A percentile compares a stretch with the other conserved stretches of the same genome.
These are phyloP conservation scores for Fusarium virguliforme DNA, from an alignment of 2,329 filamentous ascomycete species.

Conservation along the genomic window DNA sequence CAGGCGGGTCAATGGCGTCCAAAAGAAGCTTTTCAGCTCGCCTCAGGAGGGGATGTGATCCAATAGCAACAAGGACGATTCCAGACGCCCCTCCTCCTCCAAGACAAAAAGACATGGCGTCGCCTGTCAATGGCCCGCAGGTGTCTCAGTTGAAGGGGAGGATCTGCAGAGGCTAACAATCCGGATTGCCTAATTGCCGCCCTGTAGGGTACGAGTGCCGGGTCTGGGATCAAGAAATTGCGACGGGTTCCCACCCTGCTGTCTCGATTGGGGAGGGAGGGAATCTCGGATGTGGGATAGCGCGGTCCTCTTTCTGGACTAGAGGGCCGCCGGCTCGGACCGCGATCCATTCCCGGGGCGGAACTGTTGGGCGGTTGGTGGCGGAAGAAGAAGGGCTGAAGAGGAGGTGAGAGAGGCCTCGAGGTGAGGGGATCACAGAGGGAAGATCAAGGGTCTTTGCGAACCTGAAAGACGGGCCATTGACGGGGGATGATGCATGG, in stretches of 20 bases:
- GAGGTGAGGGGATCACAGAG: neutral
- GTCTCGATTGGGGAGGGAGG: conserved; percentile 1
- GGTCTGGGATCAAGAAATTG: conserved; percentile 8
- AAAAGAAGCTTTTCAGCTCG: conserved; percentile 44
- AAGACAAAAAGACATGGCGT: conserved; percentile 8
- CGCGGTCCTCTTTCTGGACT: neutral
- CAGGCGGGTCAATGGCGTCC: conserved; percentile 13
- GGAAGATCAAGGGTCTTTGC: neutral
- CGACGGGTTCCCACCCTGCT: neutral
- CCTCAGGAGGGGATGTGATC: conserved; percentile 4
- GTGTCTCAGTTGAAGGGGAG: conserved; percentile 41
- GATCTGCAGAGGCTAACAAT: conserved; percentile 36
- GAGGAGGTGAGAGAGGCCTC: neutral
- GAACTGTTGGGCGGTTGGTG: conserved; percentile 6
- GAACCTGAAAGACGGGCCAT: neutral
- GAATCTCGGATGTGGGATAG: neutral
- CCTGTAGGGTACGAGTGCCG: conserved; percentile 9
- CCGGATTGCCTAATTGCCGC: conserved; percentile 9
- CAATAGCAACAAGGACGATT: neutral
- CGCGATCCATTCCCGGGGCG: conserved; percentile 12
- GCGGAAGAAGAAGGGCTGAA: neutral
- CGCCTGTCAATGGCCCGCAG: neutral
- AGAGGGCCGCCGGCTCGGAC: conserved; percentile 18
- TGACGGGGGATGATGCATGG: neutral
- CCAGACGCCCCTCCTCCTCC: neutral